These are phyloP conservation scores for Singerocomus rubriflavus DNA, from an alignment of 1,284 basidiomycete species.

Conservation along the genomic window DNA sequence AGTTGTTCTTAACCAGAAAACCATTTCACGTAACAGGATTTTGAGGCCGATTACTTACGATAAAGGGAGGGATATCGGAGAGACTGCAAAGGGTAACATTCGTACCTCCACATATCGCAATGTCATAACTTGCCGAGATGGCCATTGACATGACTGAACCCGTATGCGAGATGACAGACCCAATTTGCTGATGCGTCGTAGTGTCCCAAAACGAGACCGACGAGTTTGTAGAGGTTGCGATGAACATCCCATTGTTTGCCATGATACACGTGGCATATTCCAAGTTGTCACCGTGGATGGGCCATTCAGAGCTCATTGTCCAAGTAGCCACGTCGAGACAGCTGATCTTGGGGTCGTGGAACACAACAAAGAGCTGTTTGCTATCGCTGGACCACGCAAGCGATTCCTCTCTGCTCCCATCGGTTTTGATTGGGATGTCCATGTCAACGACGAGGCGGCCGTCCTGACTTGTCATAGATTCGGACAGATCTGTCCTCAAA, in stretches of 20 bases:
- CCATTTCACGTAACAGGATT: not conserved
- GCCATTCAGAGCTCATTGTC: not conserved
- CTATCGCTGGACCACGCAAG: constrained; percentile 10
- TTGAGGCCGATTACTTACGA: not conserved
- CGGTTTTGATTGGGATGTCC: not conserved
- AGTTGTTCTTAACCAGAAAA: not conserved
- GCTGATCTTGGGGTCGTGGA: not conserved
- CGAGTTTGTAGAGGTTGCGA: constrained; percentile 6
- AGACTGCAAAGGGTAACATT: not conserved
- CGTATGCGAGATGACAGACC: not conserved
- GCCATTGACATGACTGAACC: constrained; percentile 2
- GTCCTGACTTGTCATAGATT: not conserved
- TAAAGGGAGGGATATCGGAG: not conserved
- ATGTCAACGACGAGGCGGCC: not conserved
- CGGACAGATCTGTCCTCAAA: not conserved
- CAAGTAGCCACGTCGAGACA: constrained; percentile 1
- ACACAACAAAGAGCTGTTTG: constrained; percentile 5
- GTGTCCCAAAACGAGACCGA: constrained; percentile 13
- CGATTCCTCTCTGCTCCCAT: not conserved
- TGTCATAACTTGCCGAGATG: constrained; percentile 1
- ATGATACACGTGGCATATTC: constrained; percentile 2
- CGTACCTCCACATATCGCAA: not conserved
- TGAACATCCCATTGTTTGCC: not conserved
- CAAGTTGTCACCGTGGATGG: constrained; percentile 1
- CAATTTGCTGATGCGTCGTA: constrained; percentile 3